Evolutionary conservation across 306 rosid genomes (phyloP).

Genomic region (Alnus rubra): DNA sequence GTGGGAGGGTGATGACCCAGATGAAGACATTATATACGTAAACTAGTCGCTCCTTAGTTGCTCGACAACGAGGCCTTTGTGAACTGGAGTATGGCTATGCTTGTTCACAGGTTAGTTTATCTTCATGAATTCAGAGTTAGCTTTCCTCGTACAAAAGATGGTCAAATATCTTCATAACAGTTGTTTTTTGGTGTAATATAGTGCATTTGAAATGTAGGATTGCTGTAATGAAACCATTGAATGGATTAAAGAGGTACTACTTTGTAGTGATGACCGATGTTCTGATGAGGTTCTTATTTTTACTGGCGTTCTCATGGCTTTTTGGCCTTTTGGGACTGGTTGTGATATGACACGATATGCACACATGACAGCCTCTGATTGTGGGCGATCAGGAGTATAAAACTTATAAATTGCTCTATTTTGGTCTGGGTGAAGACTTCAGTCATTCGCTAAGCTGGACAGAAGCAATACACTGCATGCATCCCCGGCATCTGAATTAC

Average conservation of each 20-base stretch:
- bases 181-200: background rate
- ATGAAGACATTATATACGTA: constrained; percentile 73
- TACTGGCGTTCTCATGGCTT: background rate
- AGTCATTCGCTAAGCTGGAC: constrained; percentile 15
- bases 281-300: background rate
- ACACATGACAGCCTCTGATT: background rate
- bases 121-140: background rate
- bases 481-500: constrained; percentile 16
- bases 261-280: background rate
- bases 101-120: constrained; percentile 49
- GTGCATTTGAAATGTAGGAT: background rate
- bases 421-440: no score
- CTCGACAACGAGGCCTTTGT: constrained; percentile 21
- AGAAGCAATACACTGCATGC: constrained; percentile 2
- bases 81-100: constrained; percentile 17
- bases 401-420: no score
- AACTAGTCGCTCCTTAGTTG: constrained; percentile 44
- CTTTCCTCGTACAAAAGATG: background rate
- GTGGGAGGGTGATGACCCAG: constrained; percentile 73
- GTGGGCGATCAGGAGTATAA: constrained; percentile 11
- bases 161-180: background rate
- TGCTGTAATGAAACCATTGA: background rate
- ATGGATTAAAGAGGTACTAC: background rate
- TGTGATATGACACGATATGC: background rate
- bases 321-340: background rate